phyloP scores from a whole-genome alignment of 495 filamentous ascomycete species.

The Letharia lupina region DNA sequence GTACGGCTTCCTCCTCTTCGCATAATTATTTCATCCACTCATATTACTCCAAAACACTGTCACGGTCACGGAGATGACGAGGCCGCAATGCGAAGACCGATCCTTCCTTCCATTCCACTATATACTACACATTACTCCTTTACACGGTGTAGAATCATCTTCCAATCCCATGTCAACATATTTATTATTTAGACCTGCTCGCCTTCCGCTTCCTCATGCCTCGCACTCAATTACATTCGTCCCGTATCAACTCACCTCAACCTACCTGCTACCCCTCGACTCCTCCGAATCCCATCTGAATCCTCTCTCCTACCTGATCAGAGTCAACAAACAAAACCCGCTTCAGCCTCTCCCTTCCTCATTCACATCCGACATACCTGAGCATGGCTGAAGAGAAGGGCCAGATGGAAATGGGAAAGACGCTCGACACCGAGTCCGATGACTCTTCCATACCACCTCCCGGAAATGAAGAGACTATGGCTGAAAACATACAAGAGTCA shows the following conservation, averaged over 20 bases:
- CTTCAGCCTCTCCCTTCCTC: neutral
- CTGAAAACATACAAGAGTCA: constrained; percentile 4
- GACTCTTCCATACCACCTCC: constrained; percentile 1
- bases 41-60: too few species aligned
- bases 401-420: neutral
- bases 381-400: neutral
- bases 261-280: neutral
- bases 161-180: neutral
- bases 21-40: too few species aligned
- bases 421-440: neutral
- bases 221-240: neutral
- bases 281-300: neutral
- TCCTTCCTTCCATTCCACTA: neutral
- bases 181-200: neutral
- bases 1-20: too few species aligned
- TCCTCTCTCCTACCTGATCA: neutral
- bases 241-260: too few species aligned
- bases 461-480: constrained; percentile 3
- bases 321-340: neutral
- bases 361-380: neutral
- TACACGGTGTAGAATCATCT: neutral
- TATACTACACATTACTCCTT: too few species aligned
- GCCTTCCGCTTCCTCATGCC: neutral
- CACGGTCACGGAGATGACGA: neutral
- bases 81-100: neutral